phyloP scores from a whole-genome alignment of 805 yeast genomes.

The Candida odintsovae region DNA sequence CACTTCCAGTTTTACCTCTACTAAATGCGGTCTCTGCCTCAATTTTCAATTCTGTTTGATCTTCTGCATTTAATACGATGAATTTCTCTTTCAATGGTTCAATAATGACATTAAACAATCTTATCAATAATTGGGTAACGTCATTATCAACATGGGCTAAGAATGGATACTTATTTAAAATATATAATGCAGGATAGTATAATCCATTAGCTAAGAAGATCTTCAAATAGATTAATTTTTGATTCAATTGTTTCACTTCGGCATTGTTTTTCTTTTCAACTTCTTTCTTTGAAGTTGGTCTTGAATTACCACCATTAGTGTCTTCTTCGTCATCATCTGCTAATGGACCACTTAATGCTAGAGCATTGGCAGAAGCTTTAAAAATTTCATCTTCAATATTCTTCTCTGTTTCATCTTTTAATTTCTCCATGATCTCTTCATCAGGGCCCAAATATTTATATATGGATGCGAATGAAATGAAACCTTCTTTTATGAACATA shows the following conservation, averaged over 20 bases:
- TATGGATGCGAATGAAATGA: constrained; percentile 57
- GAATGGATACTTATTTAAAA: constrained; percentile 57
- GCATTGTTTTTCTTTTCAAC: constrained; percentile 1
- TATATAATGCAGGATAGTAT: constrained; percentile 52
- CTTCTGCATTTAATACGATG: constrained; percentile 13
- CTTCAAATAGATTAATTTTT: constrained; percentile 44
- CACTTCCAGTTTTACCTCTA: constrained; percentile 18
- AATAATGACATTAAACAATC: constrained; percentile 44
- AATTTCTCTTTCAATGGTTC: constrained; percentile 37
- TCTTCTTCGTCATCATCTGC: constrained; percentile 66
- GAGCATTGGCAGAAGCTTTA: constrained; percentile 65
- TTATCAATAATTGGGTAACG: constrained; percentile 39
- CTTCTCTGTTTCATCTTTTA: constrained; percentile 40
- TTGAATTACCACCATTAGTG: constrained; percentile 27
- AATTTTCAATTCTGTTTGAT: constrained; percentile 17
- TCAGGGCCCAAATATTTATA: constrained; percentile 52
- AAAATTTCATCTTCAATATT: constrained; percentile 50
- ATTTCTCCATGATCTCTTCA: constrained; percentile 37
- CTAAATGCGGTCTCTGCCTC: constrained; percentile 22
- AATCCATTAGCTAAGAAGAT: constrained; percentile 54
- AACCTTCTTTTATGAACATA: constrained; percentile 57
- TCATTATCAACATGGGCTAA: constrained; percentile 49
- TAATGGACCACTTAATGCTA: constrained; percentile 85
- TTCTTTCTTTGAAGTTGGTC: constrained; percentile 1
- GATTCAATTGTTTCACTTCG: constrained; percentile 15